These are phyloP conservation scores for Thielaviopsis populi DNA, from an alignment of 2,329 filamentous ascomycete genomes.

Conservation along the genomic window DNA sequence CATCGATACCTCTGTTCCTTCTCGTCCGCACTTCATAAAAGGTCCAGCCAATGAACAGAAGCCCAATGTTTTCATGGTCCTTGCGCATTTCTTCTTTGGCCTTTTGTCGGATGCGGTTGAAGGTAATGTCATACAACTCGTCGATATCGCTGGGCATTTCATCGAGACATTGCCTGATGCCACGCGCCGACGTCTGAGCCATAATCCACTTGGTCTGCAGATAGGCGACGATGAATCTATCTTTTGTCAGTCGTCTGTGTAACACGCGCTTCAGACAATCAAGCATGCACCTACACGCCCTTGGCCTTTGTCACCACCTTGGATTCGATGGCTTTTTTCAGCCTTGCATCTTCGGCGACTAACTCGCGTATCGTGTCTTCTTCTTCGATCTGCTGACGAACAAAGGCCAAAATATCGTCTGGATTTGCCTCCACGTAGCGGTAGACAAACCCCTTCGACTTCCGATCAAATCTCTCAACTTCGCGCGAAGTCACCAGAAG, in stretches of 20 bases:
- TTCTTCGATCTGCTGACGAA: not conserved
- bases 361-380: not conserved
- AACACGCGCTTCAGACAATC: not conserved
- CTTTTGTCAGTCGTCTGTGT: not conserved
- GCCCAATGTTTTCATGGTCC: not conserved
- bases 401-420: not conserved
- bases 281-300: not conserved
- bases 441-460: not conserved
- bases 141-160: not conserved
- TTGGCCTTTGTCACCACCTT: not conserved
- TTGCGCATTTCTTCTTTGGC: not conserved
- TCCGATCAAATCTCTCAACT: not conserved
- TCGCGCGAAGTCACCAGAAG: not conserved
- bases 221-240: not conserved
- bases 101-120: not conserved
- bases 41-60: not conserved
- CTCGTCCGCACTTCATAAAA: not conserved
- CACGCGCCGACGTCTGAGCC: not conserved
- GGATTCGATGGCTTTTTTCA: not conserved
- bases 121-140: not conserved
- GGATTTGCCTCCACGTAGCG: not conserved
- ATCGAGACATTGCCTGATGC: not conserved
- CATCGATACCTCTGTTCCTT: not conserved
- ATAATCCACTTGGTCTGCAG: not conserved
- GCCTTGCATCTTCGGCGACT: not conserved